Percentiles rank a stretch among this genome's conserved stretches.
Conservation (phyloP, 1,284 basidiomycete species). For the Exobasidium cylindrosporum region DNA sequence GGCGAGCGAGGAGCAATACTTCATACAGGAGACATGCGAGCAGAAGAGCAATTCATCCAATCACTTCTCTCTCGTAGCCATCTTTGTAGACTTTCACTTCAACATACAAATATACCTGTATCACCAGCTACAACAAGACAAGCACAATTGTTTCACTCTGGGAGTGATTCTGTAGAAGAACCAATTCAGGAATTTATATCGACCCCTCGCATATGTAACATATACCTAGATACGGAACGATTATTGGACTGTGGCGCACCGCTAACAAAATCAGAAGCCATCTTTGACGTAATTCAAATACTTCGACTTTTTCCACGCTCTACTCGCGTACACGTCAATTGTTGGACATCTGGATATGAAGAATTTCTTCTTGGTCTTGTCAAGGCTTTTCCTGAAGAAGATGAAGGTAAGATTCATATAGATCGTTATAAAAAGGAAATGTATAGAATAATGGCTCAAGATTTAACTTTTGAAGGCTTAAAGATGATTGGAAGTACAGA, state of each 20-base stretch:
- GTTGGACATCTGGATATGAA: constrained; percentile 72
- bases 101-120: background rate
- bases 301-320: constrained; percentile 58
- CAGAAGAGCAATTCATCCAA: constrained; percentile 74
- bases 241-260: constrained; percentile 56
- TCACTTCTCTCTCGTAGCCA: constrained; percentile 67
- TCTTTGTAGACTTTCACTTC: constrained; percentile 60
- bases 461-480: background rate
- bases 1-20: constrained; percentile 70
- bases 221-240: constrained; percentile 76
- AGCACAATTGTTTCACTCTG: background rate
- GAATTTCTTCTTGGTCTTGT: constrained; percentile 3
- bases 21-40: constrained; percentile 88
- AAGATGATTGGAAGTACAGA: background rate
- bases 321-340: constrained; percentile 79
- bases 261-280: constrained; percentile 44
- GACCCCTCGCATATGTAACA: constrained; percentile 57
- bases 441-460: background rate
- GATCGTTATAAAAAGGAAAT: constrained; percentile 16
- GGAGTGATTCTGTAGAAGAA: background rate
- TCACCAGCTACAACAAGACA: background rate
- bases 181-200: background rate
- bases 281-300: constrained; percentile 67
- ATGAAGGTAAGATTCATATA: constrained; percentile 13
- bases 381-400: constrained; percentile 6